Evolutionary conservation across 192 early-diverging fungal genomes (phyloP).

Genomic region (Chytriomyces sp.): DNA sequence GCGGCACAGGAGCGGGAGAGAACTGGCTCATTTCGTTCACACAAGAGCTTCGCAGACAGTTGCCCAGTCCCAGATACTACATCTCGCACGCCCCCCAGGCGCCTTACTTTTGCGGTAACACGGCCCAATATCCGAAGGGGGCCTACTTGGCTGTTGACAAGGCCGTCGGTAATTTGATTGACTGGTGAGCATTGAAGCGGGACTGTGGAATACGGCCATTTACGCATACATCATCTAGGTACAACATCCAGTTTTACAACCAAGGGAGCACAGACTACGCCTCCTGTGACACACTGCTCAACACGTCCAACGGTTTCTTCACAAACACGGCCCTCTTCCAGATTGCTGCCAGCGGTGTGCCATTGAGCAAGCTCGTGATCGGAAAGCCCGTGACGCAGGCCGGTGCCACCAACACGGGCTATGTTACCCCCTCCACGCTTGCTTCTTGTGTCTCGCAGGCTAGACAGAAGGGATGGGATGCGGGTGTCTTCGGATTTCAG

Average conservation of each 20-base stretch:
- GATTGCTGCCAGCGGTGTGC: slow-evolving; percentile 30
- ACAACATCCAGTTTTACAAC: slow-evolving; percentile 47
- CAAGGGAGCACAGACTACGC: slow-evolving; percentile 40
- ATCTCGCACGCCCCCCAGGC: slow-evolving; percentile 45
- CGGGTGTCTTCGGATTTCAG: slow-evolving; percentile 46
- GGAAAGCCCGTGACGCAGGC: slow-evolving; percentile 42
- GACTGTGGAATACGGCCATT: too few species aligned
- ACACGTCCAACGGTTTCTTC: slow-evolving; percentile 31
- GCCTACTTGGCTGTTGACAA: slow-evolving; percentile 36
- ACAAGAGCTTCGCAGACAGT: slow-evolving; percentile 27
- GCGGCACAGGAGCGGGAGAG: slow-evolving; percentile 41
- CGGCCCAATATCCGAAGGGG: slow-evolving; percentile 35
- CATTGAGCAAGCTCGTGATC: slow-evolving; percentile 35
- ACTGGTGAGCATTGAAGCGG: too few species aligned
- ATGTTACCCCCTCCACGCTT: slow-evolving; percentile 27
- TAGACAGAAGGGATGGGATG: slow-evolving; percentile 37
- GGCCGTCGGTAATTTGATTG: slow-evolving; percentile 38
- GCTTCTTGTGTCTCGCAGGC: slow-evolving; percentile 37
- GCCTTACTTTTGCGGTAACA: slow-evolving; percentile 40
- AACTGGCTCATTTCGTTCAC: slow-evolving; percentile 42
- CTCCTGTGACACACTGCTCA: slow-evolving; percentile 33
- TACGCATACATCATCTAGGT: too few species aligned
- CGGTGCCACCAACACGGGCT: slow-evolving; percentile 42
- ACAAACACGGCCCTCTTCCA: slow-evolving; percentile 38
- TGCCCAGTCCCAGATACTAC: slow-evolving; percentile 33